phyloP scores from a whole-genome alignment of 768 basidiomycete species.

The Suillus tomentosus region DNA sequence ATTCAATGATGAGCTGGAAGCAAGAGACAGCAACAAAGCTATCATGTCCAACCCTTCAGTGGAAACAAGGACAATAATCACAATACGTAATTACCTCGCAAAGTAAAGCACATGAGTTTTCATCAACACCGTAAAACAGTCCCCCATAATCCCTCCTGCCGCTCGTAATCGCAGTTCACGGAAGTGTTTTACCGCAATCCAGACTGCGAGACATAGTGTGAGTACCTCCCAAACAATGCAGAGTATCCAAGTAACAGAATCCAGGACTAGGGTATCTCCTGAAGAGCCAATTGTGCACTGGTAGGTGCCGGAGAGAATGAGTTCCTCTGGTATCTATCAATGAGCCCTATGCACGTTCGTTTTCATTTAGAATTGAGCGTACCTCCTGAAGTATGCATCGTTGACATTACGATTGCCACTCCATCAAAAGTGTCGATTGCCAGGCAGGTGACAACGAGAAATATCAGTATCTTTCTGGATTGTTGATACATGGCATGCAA shows the following conservation, averaged over 20 bases:
- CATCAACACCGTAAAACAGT: neutral
- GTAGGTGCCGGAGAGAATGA: neutral
- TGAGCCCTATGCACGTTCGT: neutral
- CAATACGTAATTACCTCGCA: neutral
- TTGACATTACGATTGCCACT: neutral
- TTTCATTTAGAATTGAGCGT: neutral
- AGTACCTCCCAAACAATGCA: neutral
- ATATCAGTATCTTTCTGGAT: neutral
- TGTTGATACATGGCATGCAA: neutral
- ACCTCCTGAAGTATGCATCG: neutral
- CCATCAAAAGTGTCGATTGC: neutral
- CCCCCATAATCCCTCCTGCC: neutral
- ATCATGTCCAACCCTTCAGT: neutral
- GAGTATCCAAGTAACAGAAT: neutral
- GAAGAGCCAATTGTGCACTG: neutral
- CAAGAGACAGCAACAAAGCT: neutral
- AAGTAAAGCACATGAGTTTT: neutral
- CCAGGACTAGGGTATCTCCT: neutral
- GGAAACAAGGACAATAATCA: neutral
- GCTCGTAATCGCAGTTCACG: neutral
- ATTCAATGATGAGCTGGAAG: neutral
- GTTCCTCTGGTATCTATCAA: neutral
- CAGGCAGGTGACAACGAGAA: neutral
- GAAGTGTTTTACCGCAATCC: neutral
- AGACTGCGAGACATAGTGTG: neutral